phyloP scores from a whole-genome alignment of 768 basidiomycete genomes.

The Cystobasidium tubakii region DNA sequence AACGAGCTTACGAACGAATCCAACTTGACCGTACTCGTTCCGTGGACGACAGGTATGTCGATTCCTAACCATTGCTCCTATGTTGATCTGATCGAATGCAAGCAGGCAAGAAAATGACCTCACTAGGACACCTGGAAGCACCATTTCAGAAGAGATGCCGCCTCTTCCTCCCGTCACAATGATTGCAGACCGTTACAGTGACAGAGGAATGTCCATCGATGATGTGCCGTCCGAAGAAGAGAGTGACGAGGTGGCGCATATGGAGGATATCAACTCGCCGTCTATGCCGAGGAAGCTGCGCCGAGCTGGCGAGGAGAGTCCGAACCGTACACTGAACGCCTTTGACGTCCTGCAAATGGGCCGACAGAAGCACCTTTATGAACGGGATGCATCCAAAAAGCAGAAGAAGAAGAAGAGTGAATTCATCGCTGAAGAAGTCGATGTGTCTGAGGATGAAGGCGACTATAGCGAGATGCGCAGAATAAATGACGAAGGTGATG shows the following conservation, averaged over 20 bases:
- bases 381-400: constrained; percentile 2
- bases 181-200: neutral
- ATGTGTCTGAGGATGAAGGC: constrained; percentile 31
- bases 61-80: neutral
- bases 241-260: neutral
- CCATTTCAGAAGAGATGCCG: constrained; percentile 21
- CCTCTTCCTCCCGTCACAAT: constrained; percentile 11
- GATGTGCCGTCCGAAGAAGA: neutral
- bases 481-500: constrained; percentile 17
- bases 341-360: constrained; percentile 18
- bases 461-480: constrained; percentile 1
- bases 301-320: constrained; percentile 13
- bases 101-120: neutral
- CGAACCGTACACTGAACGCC: neutral
- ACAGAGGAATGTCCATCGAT: neutral
- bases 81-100: neutral
- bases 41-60: neutral
- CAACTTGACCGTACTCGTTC: neutral
- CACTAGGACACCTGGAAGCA: constrained; percentile 28
- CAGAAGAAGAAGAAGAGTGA: constrained; percentile 28
- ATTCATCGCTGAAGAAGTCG: constrained; percentile 33
- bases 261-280: neutral
- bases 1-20: constrained; percentile 7
- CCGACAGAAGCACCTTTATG: neutral
- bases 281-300: constrained; percentile 1